A percentile compares a stretch with the other conserved stretches of the same genome.
Evolutionary conservation across 1,139 yeast genomes (phyloP).

Genomic region (Protomyces gravidus): DNA sequence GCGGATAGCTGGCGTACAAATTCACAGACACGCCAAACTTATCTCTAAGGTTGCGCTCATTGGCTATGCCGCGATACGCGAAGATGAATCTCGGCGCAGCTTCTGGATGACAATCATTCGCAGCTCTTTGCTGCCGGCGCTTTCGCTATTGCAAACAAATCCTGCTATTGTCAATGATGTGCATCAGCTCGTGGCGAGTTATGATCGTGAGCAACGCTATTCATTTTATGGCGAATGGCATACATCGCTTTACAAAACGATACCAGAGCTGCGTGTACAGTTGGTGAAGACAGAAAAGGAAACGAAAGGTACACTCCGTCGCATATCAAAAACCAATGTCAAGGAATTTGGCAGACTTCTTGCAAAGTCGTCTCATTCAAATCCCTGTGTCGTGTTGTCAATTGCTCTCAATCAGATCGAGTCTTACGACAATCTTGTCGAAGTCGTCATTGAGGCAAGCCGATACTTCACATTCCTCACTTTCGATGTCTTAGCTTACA

Average conservation of each 20-base stretch:
- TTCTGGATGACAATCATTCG: slow-evolving; percentile 64
- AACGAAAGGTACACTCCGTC: slow-evolving; percentile 73
- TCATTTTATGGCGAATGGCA: slow-evolving; percentile 80
- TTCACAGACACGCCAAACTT: slow-evolving; percentile 51
- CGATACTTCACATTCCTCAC: slow-evolving; percentile 71
- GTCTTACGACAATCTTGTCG: slow-evolving; percentile 82
- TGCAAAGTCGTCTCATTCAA: slow-evolving; percentile 69
- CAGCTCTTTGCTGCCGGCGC: slow-evolving; percentile 62
- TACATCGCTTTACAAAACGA: slow-evolving; percentile 52
- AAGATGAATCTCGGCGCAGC: slow-evolving; percentile 35
- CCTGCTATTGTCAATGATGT: slow-evolving; percentile 62
- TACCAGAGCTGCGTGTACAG: slow-evolving; percentile 58
- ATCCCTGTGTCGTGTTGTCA: slow-evolving; percentile 70
- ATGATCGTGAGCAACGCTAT: slow-evolving; percentile 62
- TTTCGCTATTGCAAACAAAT: slow-evolving; percentile 58
- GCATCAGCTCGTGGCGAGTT: slow-evolving; percentile 52
- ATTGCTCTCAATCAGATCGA: slow-evolving; percentile 56
- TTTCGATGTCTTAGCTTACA: slow-evolving; percentile 80
- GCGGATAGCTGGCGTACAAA: slow-evolving; percentile 53
- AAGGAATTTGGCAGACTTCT: slow-evolving; percentile 70
- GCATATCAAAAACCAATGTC: slow-evolving; percentile 83
- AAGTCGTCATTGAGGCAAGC: slow-evolving; percentile 74
- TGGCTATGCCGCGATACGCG: slow-evolving; percentile 43
- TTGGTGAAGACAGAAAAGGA: slow-evolving; percentile 71
- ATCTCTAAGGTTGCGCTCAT: slow-evolving; percentile 62